Percentiles rank a stretch among this genome's conserved stretches.
Evolutionary conservation across 73 alveolate genomes (phyloP).

Genomic region (Paramecium primaurelia): DNA sequence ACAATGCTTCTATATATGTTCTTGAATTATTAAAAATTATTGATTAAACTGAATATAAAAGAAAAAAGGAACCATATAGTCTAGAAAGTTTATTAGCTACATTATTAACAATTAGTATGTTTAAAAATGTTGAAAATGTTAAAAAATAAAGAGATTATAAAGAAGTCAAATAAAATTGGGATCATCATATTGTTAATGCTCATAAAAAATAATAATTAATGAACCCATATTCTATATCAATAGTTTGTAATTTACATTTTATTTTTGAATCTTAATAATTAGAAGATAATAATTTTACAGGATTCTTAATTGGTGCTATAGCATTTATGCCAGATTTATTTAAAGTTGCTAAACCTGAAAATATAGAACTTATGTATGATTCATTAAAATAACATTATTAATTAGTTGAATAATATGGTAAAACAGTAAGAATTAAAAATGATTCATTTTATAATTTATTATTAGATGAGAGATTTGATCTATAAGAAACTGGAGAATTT

Average conservation of each 20-base stretch:
- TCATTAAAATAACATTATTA: neutral
- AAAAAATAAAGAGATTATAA: constrained; percentile 32
- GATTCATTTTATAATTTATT: neutral
- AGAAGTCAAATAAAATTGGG: constrained; percentile 33
- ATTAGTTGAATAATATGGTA: constrained; percentile 20
- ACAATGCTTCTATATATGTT: neutral
- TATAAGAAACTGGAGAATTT: constrained; percentile 44
- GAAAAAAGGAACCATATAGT: neutral
- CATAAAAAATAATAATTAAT: neutral
- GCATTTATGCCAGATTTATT: constrained; percentile 25
- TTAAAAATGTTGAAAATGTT: constrained; percentile 31
- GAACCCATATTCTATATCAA: constrained; percentile 23
- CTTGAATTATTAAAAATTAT: constrained; percentile 34
- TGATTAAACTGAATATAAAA: constrained; percentile 24
- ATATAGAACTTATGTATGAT: constrained; percentile 26
- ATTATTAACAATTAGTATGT: constrained; percentile 17
- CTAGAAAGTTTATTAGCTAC: constrained; percentile 12
- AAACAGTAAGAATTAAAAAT: constrained; percentile 3
- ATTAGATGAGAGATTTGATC: constrained; percentile 34
- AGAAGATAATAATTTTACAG: constrained; percentile 21
- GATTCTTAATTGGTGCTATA: neutral
- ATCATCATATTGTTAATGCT: neutral
- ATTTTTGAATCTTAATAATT: constrained; percentile 1
- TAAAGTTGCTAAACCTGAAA: constrained; percentile 41
- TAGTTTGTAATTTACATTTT: constrained; percentile 4